A percentile compares a stretch with the other conserved stretches of the same genome.
Evolutionary conservation across 2,329 filamentous ascomycete species (phyloP).

Genomic region (Tolypocladium ovalisporum): DNA sequence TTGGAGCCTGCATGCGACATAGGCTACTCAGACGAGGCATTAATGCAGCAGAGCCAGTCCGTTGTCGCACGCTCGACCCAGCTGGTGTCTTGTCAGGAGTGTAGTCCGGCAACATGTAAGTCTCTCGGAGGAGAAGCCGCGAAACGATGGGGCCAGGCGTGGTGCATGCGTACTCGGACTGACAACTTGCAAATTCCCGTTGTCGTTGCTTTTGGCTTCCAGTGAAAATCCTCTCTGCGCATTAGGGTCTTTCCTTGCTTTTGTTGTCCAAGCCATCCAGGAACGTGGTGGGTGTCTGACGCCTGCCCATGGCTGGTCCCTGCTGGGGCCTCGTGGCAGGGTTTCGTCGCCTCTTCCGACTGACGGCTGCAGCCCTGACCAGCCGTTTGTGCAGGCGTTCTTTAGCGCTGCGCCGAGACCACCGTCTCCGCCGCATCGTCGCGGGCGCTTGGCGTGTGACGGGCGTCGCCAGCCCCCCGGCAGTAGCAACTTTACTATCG

Average conservation of each 20-base stretch:
- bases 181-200: background rate
- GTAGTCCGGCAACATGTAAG: background rate
- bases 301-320: background rate
- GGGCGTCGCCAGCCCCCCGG: background rate
- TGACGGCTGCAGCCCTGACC: background rate
- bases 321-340: background rate
- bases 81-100: background rate
- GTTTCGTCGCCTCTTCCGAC: background rate
- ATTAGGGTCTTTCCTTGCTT: background rate
- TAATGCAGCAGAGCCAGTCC: background rate
- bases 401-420: slow-evolving; percentile 1
- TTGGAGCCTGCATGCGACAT: background rate
- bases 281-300: background rate
- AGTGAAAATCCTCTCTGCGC: background rate
- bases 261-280: background rate
- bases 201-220: background rate
- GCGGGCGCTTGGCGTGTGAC: background rate
- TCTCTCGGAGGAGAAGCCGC: background rate
- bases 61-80: background rate
- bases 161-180: background rate
- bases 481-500: background rate
- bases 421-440: background rate
- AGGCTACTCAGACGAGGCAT: background rate
- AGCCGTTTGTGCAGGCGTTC: slow-evolving; percentile 3
- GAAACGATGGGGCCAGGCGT: background rate